A percentile compares a stretch with the other conserved stretches of the same genome.
Conservation (phyloP, 371 early-diverging fungal genomes). For the Mucor sp. region DNA sequence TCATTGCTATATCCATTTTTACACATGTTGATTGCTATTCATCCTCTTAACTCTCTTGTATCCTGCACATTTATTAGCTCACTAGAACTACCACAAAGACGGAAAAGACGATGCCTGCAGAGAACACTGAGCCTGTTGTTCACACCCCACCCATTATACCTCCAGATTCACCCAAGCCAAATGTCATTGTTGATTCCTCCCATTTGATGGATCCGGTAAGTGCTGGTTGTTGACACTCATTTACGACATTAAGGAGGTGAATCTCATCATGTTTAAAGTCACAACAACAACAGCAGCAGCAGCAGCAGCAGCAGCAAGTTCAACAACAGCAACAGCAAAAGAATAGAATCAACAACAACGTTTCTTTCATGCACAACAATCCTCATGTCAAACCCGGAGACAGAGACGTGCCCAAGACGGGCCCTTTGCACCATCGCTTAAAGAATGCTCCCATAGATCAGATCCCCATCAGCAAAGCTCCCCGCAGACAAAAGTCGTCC, state of each 20-base stretch:
- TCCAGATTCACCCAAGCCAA: conserved; percentile 16
- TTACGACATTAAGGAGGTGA: not conserved
- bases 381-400: conserved; percentile 26
- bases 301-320: too few species aligned
- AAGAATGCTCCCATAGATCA: conserved; percentile 80
- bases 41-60: conserved; percentile 5
- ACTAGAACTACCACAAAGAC: conserved; percentile 24
- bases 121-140: not conserved
- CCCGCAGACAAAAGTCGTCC: conserved; percentile 81
- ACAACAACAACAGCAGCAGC: conserved; percentile 4
- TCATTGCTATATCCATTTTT: not conserved
- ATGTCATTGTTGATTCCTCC: conserved; percentile 7
- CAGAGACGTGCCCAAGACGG: conserved; percentile 64
- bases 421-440: conserved; percentile 67
- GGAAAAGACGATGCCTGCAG: conserved; percentile 13
- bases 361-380: conserved; percentile 28
- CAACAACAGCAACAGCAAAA: conserved; percentile 4
- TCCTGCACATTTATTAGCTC: conserved; percentile 24
- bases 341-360: conserved; percentile 9
- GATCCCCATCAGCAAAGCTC: conserved; percentile 80
- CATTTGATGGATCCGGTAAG: conserved; percentile 8
- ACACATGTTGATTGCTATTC: not conserved
- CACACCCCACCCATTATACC: not conserved
- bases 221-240: not conserved
- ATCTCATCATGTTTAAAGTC: not conserved